These are phyloP conservation scores for Remersonia thermophila DNA, from an alignment of 2,329 filamentous ascomycete genomes.

Conservation along the genomic window DNA sequence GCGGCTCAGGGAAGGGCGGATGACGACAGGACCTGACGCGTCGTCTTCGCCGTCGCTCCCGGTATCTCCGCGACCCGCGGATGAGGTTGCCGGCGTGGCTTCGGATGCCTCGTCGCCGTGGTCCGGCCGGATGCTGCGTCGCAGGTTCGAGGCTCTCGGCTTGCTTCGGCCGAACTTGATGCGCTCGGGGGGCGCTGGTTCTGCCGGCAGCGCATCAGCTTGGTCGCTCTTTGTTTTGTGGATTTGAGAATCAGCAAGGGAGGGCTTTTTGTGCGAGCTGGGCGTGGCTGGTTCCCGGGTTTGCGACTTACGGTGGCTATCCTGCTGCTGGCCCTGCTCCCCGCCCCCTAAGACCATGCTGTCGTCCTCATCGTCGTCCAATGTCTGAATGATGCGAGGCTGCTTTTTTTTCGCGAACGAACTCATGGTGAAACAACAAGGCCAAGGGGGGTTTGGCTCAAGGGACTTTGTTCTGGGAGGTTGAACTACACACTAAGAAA, in stretches of 20 bases:
- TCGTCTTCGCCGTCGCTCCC: conserved; percentile 30
- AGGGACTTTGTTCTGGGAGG: too few species aligned
- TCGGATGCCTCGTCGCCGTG: conserved; percentile 1
- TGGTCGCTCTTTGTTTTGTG: conserved; percentile 16
- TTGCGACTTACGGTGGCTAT: conserved; percentile 27
- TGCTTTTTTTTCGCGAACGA: conserved; percentile 52
- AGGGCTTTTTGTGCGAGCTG: conserved; percentile 7
- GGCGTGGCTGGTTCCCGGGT: neutral
- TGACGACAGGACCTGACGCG: conserved; percentile 34
- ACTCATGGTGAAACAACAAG: conserved; percentile 29
- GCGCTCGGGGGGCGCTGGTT: conserved; percentile 23
- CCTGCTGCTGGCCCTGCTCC: conserved; percentile 13
- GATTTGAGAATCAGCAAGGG: conserved; percentile 18
- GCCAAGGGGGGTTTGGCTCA: neutral
- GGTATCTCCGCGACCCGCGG: too few species aligned
- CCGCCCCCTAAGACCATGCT: conserved; percentile 11
- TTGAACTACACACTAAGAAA: too few species aligned
- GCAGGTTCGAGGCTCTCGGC: conserved; percentile 43
- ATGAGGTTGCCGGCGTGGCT: too few species aligned
- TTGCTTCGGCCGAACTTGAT: conserved; percentile 41
- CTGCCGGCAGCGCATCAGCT: conserved; percentile 21
- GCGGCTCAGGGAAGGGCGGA: conserved; percentile 36
- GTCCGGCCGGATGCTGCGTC: conserved; percentile 31
- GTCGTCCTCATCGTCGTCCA: conserved; percentile 48
- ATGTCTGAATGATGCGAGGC: conserved; percentile 61